phyloP scores from a whole-genome alignment of 1,284 basidiomycete genomes.

The Neotropicomus parvogracilis region DNA sequence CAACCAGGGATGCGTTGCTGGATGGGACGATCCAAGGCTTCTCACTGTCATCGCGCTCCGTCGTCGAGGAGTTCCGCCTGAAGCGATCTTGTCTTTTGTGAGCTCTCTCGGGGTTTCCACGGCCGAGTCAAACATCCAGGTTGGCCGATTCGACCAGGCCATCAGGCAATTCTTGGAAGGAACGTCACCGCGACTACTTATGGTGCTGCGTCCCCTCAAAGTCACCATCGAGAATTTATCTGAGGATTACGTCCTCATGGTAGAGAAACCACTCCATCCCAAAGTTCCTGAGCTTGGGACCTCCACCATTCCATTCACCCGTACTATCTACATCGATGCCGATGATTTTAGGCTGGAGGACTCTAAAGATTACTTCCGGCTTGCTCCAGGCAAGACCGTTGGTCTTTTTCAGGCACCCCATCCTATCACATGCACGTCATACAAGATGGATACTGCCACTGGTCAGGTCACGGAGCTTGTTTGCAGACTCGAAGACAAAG shows the following conservation, averaged over 20 bases:
- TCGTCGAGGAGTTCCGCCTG: conserved; percentile 92
- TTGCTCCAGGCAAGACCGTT: conserved; percentile 96
- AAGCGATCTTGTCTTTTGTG: conserved; percentile 92
- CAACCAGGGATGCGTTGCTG: conserved; percentile 77
- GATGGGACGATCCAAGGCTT: conserved; percentile 98
- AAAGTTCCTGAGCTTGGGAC: conserved; percentile 89
- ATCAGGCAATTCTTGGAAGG: conserved; percentile 90
- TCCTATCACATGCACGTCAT: conserved; percentile 92
- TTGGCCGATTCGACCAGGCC: conserved; percentile 85
- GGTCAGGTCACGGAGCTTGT: conserved; percentile 79
- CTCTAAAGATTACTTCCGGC: conserved; percentile 94
- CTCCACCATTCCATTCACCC: conserved; percentile 83
- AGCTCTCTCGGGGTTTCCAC: conserved; percentile 92
- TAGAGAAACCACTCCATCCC: conserved; percentile 93
- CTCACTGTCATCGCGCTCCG: conserved; percentile 96
- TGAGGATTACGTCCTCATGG: conserved; percentile 79
- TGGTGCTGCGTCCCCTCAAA: conserved; percentile 91
- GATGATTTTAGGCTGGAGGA: conserved; percentile 94
- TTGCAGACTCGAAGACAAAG: conserved; percentile 74
- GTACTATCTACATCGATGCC: conserved; percentile 87
- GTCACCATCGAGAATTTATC: conserved; percentile 89
- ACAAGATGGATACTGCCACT: conserved; percentile 68
- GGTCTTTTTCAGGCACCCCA: conserved; percentile 94
- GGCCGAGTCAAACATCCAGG: conserved; percentile 80
- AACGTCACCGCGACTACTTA: conserved; percentile 84